Conservation (phyloP, 1,139 yeast genomes). For the Geotrichum aggregatum region DNA sequence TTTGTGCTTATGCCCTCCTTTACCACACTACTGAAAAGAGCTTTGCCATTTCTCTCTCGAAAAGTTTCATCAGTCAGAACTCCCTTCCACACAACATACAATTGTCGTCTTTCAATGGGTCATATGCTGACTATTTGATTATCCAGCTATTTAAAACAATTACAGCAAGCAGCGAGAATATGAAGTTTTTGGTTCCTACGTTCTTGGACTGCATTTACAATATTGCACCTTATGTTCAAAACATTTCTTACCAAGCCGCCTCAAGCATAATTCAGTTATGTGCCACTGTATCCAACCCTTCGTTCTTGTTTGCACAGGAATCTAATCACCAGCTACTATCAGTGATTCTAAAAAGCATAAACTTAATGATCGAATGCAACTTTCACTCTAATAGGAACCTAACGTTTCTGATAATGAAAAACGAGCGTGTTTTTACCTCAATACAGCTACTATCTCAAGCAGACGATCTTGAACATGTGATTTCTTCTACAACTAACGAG, state of each 20-base stretch:
- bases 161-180: conserved; percentile 23
- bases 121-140: conserved; percentile 38
- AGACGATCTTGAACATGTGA: conserved; percentile 24
- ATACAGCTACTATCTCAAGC: conserved; percentile 24
- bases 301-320: conserved; percentile 45
- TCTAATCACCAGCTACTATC: conserved; percentile 54
- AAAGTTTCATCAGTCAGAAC: conserved; percentile 29
- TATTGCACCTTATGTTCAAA: conserved; percentile 35
- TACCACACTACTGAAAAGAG: conserved; percentile 53
- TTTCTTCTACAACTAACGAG: conserved; percentile 11
- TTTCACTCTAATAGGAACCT: conserved; percentile 34
- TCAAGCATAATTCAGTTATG: conserved; percentile 55
- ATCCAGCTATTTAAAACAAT: conserved; percentile 30
- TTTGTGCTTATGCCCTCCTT: conserved; percentile 57
- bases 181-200: conserved; percentile 30
- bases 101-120: conserved; percentile 32
- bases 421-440: conserved; percentile 28
- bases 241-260: conserved; percentile 55
- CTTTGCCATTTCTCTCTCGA: conserved; percentile 31
- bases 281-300: conserved; percentile 43
- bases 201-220: conserved; percentile 36
- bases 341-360: conserved; percentile 30
- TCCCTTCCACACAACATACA: conserved; percentile 33
- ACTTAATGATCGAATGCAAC: conserved; percentile 32
- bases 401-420: conserved; percentile 35